phyloP scores from a whole-genome alignment of 2,329 filamentous ascomycete species.

The Penicillium sp. region DNA sequence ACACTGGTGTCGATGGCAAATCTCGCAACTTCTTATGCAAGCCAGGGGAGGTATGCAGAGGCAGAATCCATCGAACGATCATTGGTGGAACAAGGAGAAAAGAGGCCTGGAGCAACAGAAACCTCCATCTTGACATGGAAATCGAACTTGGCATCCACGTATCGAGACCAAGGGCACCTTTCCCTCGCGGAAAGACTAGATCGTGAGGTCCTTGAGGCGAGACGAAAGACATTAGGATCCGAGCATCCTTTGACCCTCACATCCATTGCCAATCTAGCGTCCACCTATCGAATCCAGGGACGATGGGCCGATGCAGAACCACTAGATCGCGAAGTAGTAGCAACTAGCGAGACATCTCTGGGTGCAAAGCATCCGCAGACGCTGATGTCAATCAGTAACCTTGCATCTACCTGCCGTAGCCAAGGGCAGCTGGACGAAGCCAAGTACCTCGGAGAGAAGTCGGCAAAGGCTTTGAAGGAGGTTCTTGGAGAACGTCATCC shows the following conservation, averaged over 20 bases:
- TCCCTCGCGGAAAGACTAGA: slow-evolving; percentile 9
- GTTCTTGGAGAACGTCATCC: slow-evolving; percentile 11
- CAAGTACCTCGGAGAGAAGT: slow-evolving; percentile 9
- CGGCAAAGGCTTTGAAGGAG: slow-evolving; percentile 2
- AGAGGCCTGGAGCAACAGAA: not conserved
- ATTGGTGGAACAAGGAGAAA: slow-evolving; percentile 7
- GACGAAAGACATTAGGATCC: slow-evolving; percentile 5
- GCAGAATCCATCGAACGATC: slow-evolving; percentile 6
- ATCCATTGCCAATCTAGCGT: slow-evolving; percentile 15
- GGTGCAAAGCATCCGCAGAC: slow-evolving; percentile 16
- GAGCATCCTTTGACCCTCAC: slow-evolving; percentile 9
- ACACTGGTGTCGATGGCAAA: slow-evolving; percentile 12
- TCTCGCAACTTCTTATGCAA: slow-evolving; percentile 11
- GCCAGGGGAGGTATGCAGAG: slow-evolving; percentile 12
- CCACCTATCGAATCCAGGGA: slow-evolving; percentile 11
- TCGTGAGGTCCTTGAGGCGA: slow-evolving; percentile 3
- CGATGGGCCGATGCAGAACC: slow-evolving; percentile 13
- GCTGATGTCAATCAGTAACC: slow-evolving; percentile 16
- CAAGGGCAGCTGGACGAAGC: slow-evolving; percentile 13
- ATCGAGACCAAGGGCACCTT: slow-evolving; percentile 10
- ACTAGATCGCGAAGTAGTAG: slow-evolving; percentile 13
- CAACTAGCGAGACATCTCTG: slow-evolving; percentile 3
- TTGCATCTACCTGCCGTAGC: slow-evolving; percentile 13
- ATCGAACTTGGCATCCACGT: slow-evolving; percentile 10
- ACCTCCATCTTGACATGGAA: slow-evolving; percentile 12